Evolutionary conservation across 1,139 yeast species (phyloP), one percentile per base, ranked within the genome.

Genomic region (Schizosaccharomyces versatilis): DNA sequence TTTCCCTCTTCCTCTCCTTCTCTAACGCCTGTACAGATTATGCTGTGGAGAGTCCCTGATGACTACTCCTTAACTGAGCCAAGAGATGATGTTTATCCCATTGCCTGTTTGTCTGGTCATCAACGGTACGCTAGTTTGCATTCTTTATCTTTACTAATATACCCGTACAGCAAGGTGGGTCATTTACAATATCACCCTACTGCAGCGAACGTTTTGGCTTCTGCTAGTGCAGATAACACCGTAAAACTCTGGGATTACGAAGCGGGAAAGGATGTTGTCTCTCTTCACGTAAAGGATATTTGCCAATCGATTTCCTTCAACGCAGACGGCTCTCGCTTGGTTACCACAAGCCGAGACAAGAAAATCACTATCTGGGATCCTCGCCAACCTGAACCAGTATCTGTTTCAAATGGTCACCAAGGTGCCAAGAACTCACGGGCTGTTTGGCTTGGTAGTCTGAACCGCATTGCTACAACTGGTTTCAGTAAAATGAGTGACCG

Each of bases 361-460:
- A 80, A 77, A 62, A 71, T 90, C 61, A 76, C 97, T 62, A 80
- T 90, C 55, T 90, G 97, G 97, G 94, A 90, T 67, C 74, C 84
- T 57, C 78, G 93, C 64, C 65, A 78, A 2, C 88, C 85, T 56
- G 74, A 81, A 63, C 65, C 86, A 44, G 67, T 88, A 52, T 76
- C 82, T 49, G 95, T 86, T 68, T 96, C 95, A 47, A 73, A 81
- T 1, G 94, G 95, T 14, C 98, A 90, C 65, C 72, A 82, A 6
- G 97, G 97, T 58, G 95, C 96, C 42, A 90, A 90, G 67, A 80
- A 85, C 36, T 77, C 88, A 38, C 78, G 97, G 66, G 81, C 84
- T 44, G 78, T 77, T 10, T 90, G 98, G 97, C 70, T 56, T 32
- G 58, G 56, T 1, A 53, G 84, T 63, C 72, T 83, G 53, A 84